Base-by-base conservation (phyloP, 23 red algal species). In the Gracilaria domingensis region DNA sequence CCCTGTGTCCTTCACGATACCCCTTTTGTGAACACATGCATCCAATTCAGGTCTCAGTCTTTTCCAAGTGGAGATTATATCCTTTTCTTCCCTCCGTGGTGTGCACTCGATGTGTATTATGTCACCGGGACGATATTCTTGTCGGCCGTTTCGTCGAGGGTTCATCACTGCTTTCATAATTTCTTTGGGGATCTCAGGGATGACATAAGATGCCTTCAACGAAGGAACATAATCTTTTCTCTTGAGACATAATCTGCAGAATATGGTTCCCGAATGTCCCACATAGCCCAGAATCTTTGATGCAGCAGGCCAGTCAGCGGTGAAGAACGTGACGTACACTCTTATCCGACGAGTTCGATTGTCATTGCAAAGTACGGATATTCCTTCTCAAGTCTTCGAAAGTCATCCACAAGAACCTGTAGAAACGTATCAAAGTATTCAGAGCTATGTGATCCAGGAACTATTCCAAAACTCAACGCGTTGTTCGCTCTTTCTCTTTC, bases 341-440 rank as follows among this genome's bases (percentile, higher is more conserved):
- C 51, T 55, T 55, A 55, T 20, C 14, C 18, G 9, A 1, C 17
- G 51, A 55, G 18, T 55, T 18, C 24, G 23, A 64, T 35, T 35
- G 16, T 67, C 35, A n/a, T 40, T 7, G 32, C 47, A 80, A 4
- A 37, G 8, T 11, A 80, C 18, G 5, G 32, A 20, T 2, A 80
- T 80, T 9, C 76, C 76, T 29, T 57, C 26, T 80, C 76, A 47
- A 80, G 48, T 0, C 4, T 60, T 38, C 33, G 36, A 20, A 80
- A 36, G 20, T 80, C 76, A 21, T 24, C 5, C 4, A 80, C 30
- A 8, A 80, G 12, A 4, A 24, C 26, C 6, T 34, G n/a, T 0
- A 80, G 36, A 35, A 56, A 80, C 24, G 76, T 80, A 24, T 80
- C 76, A 11, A 80, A 58, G 48, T 80, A 80, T 29, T 78, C 34